Base-by-base conservation (phyloP, 1,284 basidiomycete genomes). In the Pascua sp. region DNA sequence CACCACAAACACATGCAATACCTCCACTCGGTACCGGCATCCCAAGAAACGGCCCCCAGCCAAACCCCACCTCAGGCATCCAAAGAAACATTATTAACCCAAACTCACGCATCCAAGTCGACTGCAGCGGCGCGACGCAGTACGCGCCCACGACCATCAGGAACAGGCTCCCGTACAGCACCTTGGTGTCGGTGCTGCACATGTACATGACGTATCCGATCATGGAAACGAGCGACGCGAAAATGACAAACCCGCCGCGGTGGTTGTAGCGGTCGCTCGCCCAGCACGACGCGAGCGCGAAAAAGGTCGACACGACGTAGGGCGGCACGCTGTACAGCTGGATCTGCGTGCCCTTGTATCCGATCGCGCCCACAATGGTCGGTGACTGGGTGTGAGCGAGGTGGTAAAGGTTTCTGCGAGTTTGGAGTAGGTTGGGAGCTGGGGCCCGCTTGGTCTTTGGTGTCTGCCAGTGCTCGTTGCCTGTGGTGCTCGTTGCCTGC, bases 181-280 rank as follows among this genome's bases (percentile, higher is more conserved):
- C 69, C 42, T 69, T 53, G 16, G 53, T 59, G 49, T 69, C 49
- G 5, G 60, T 60, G 41, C 62, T 64, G 36, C 59, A 67, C 10
- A 71, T 53, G 58, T 67, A 75, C 54, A 75, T 67, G 17, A 67
- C 67, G 59, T 75, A 76, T 1, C 75, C 74, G 38, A 67, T 54
- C 15, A 70, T 49, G 0, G 67, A 64, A 42, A 69, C 49, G 16
- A 57, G 8, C 1, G 59, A 47, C 10, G 74, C 66, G 42, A 66
- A 16, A 39, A 69, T 62, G 55, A 75, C 67, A 63, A 75, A 75
- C 8, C 51, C 47, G 16, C 62, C 80, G 67, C 83, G 82, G 75
- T 81, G 81, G 42, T 80, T 73, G 52, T 79, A 79, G 66, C 80
- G 75, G 67, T 85, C 84, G 1, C 81, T 82, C 7, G 80, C 79